Evolutionary conservation across 768 basidiomycete species (phyloP).

Genomic region (Kondoa subrosea): DNA sequence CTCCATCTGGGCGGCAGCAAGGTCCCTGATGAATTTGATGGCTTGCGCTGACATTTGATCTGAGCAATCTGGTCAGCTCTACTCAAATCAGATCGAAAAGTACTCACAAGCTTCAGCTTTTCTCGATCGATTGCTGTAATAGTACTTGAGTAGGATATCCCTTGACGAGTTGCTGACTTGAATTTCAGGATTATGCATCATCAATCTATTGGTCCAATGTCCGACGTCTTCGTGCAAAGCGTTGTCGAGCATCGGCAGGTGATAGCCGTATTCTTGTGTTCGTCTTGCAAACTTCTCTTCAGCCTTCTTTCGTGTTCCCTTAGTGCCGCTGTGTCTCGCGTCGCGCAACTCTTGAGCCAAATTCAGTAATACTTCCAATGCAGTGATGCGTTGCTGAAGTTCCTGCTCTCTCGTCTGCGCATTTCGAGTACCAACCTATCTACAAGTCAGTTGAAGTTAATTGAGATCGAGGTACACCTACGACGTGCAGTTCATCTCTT

Average conservation of each 20-base stretch:
- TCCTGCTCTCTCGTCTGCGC: too few relatives aligned
- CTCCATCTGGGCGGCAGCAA: constrained; percentile 39
- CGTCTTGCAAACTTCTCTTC: background rate
- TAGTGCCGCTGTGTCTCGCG: background rate
- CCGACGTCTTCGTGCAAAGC: constrained; percentile 44
- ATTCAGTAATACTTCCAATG: too few relatives aligned
- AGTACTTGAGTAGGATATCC: constrained; percentile 74
- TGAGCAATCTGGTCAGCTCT: background rate
- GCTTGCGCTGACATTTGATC: constrained; percentile 74
- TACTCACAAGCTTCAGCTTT: constrained; percentile 19
- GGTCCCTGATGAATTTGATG: constrained; percentile 72
- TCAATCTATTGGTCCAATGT: constrained; percentile 77
- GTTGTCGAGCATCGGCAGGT: constrained; percentile 18
- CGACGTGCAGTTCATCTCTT: background rate
- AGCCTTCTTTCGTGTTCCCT: background rate
- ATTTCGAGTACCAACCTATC: too few relatives aligned
- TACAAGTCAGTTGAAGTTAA: too few relatives aligned
- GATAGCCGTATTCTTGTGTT: background rate
- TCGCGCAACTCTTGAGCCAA: background rate
- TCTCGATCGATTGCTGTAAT: constrained; percentile 58
- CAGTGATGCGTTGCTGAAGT: too few relatives aligned
- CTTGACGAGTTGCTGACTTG: constrained; percentile 37
- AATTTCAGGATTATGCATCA: constrained; percentile 70
- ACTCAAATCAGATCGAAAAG: background rate
- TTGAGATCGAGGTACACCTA: too few relatives aligned